Evolutionary conservation across 352 stramenopile species (phyloP).

Genomic region (Hyaloperonospora arabidopsidis): DNA sequence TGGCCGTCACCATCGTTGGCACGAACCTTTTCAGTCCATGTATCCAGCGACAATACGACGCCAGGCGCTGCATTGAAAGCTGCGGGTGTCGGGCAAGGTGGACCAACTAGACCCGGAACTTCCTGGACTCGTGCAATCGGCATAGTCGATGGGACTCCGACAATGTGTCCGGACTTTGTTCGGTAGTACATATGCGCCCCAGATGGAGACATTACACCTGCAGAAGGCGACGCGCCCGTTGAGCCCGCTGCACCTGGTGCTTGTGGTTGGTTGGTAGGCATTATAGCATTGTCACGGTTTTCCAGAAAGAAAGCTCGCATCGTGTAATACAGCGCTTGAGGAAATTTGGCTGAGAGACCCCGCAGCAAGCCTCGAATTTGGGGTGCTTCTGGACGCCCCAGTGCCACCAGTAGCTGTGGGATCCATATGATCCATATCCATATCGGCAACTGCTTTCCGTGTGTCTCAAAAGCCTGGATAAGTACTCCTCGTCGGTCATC

Average conservation of each 20-base stretch:
- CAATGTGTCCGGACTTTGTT: constrained; percentile 73
- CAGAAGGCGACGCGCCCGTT: constrained; percentile 20
- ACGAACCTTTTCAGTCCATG: constrained; percentile 59
- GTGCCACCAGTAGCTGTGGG: constrained; percentile 92
- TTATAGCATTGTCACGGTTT: constrained; percentile 87
- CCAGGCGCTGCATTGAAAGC: constrained; percentile 60
- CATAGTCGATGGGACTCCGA: constrained; percentile 58
- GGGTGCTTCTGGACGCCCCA: constrained; percentile 88
- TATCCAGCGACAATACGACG: constrained; percentile 60
- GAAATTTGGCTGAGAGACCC: constrained; percentile 89
- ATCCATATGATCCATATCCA: constrained; percentile 99
- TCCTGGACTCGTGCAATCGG: constrained; percentile 54
- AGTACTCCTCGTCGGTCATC: constrained; percentile 71
- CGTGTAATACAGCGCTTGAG: constrained; percentile 97
- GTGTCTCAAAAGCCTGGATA: constrained; percentile 88
- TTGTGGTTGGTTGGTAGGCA: constrained; percentile 34
- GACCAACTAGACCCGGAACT: constrained; percentile 63
- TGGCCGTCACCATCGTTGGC: constrained; percentile 26
- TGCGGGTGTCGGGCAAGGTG: constrained; percentile 47
- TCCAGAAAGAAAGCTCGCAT: constrained; percentile 97
- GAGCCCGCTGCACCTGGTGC: constrained; percentile 11
- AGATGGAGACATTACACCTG: constrained; percentile 19
- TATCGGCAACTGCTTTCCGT: constrained; percentile 91
- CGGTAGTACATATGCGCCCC: constrained; percentile 53
- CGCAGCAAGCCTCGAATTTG: constrained; percentile 79